Base-by-base conservation (phyloP, 2,329 filamentous ascomycete genomes). In the Paradendryphiella salina region DNA sequence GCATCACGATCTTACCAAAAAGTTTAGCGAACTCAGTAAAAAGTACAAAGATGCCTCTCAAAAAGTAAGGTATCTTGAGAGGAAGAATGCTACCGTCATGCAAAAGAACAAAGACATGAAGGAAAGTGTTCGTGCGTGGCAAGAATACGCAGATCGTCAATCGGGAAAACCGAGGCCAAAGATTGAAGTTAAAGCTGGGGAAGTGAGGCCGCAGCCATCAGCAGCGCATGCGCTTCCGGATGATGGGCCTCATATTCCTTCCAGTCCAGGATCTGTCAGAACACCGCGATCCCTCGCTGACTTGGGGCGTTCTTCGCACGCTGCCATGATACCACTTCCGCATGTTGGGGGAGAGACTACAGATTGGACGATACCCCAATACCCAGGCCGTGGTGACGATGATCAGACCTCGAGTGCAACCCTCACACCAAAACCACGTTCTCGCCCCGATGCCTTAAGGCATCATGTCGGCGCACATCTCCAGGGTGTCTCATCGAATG, bases 61-160 rank as follows among this genome's bases (percentile, higher is more conserved):
- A 17, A 63, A 62, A 40, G 50, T 66, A 3, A 69, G 62, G 47
- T 73, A 73, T 38, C 51, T 67, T 7, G 63, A 72, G 33, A 67
- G 59, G 46, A 71, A 71, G 54, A 72, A 70, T 31, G 55, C 45
- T 2, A 53, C 46, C 32, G 72, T 68, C 37, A 73, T 65, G 66
- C 56, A 66, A 36, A 70, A 72, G 45, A 71, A 73, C 44, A 67
- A 62, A 36, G 65, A 73, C 2, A 74, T 75, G 63, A 77, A 77
- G 46, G 64, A 73, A 11, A 72, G 56, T 28, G 70, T 73, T 6
- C 68, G 63, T 34, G 66, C 66, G 21, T 75, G 73, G 73, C 69
- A 72, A 50, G 60, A 67, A 17, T 74, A 72, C 36, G 63, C 59
- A 35, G 69, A 73, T 43, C 67, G 63, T 9, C 61, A 71, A 21